phyloP scores from a whole-genome alignment of 1,139 yeast species.

The Magnusiomyces tetraspermus region DNA sequence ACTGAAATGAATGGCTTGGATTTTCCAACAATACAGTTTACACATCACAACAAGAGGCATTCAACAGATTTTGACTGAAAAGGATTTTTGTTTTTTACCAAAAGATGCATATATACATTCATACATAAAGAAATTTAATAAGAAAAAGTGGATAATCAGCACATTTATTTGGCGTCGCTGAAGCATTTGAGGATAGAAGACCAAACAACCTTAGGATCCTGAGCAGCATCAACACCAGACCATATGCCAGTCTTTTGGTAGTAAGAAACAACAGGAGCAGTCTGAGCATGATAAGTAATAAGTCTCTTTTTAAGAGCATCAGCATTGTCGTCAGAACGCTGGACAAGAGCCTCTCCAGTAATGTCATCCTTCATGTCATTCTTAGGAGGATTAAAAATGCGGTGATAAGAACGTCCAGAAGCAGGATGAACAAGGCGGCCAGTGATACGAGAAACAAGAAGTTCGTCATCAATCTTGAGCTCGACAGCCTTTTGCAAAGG shows the following conservation, averaged over 20 bases:
- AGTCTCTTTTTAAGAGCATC: constrained; percentile 94
- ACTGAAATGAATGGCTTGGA: too few species aligned
- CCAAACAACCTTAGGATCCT: constrained; percentile 89
- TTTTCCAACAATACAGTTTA: too few species aligned
- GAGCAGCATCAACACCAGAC: constrained; percentile 94
- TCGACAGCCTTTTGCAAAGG: constrained; percentile 91
- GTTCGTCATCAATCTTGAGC: constrained; percentile 92
- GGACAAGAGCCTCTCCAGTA: constrained; percentile 94
- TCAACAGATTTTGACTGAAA: too few species aligned
- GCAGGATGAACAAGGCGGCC: constrained; percentile 98
- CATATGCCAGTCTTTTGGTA: constrained; percentile 91
- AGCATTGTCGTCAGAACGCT: constrained; percentile 97
- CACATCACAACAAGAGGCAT: too few species aligned
- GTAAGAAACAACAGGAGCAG: constrained; percentile 96
- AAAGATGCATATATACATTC: too few species aligned
- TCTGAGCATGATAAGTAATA: constrained; percentile 89
- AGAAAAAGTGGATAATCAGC: too few species aligned
- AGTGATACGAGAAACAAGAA: constrained; percentile 93
- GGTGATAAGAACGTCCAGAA: constrained; percentile 98
- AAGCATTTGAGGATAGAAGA: constrained; percentile 51
- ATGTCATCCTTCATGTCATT: constrained; percentile 83
- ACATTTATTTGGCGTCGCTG: constrained; percentile 8
- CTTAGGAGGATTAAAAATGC: constrained; percentile 97
- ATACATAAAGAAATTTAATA: too few species aligned
- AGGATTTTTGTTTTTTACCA: too few species aligned